Evolutionary conservation across 305 asterid genomes (phyloP), one percentile per base, ranked within the genome.

Genomic region (Fraxinus baroniana): DNA sequence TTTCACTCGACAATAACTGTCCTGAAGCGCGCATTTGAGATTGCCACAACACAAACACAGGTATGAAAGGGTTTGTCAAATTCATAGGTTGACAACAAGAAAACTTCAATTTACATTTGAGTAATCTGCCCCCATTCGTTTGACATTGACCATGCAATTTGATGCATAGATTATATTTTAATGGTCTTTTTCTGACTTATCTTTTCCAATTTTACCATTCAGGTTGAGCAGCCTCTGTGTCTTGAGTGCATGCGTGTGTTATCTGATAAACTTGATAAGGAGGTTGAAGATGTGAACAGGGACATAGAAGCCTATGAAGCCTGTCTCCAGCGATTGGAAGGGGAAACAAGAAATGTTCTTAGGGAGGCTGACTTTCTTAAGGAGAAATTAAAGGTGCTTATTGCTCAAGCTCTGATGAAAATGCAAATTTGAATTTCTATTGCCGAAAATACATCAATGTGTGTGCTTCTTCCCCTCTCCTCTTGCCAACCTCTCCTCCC

Each of bases 211-310:
- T 77, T 64, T 74, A 70, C 76, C 46, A 36, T 84, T 80, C 87
- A 97, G 98, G 94, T 97, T 83, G 99, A 97, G 83, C 98, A 93
- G 83, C 99, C 99, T 72, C 77, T 97, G 57, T 97, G 99, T 85
- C 95, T 97, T 76, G 98, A 97, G 88, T 97, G 99, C 93, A 97
- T 97, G 98, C 85, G 95, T 18, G 89, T 97, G 76, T 85, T 97
- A 86, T 94, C 98, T 62, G 97, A 93, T 90, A 94, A 97, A 85
- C 97, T 97, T 86, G 99, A 97, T 83, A 97, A 93, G 90, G 99
- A 97, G 92, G 95, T 94, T 81, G 98, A 94, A 88, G 97, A 97
- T 89, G 98, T 93, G 86, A 89, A 89, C 82, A 86, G 89, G 84
- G 98, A 97, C 90, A 89, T 93, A 75, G 85, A 91, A 83, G 98